Evolutionary conservation across 1,284 basidiomycete genomes (phyloP).

Genomic region (Uromyces viciae-fabae): DNA sequence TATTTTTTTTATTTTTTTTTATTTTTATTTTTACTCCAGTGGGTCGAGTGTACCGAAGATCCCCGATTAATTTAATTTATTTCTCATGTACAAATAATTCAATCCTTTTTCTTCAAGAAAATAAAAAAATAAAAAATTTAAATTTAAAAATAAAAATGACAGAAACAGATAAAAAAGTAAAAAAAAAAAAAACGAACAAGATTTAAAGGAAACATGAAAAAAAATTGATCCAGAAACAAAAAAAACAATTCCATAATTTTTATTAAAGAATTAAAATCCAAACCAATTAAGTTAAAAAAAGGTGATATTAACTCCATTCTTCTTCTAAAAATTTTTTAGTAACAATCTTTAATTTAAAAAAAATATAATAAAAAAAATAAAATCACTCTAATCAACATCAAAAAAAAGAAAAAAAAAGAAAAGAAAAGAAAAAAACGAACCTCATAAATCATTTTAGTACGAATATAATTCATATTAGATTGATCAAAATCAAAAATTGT

Average conservation of each 20-base stretch:
- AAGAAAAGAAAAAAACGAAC: neutral
- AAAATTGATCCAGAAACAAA: no score
- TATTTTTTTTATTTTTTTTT: no score
- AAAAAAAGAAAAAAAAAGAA: neutral
- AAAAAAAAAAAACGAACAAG: neutral
- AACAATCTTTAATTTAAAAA: neutral
- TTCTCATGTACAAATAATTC: no score
- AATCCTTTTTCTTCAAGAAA: no score
- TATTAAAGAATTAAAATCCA: no score
- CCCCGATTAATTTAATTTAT: no score
- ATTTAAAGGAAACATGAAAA: no score
- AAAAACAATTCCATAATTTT: no score
- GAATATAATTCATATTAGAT: conserved; percentile 39
- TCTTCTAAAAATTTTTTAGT: conserved; percentile 2
- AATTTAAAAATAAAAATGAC: neutral
- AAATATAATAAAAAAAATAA: neutral
- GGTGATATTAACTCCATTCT: neutral
- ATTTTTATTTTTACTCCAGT: no score
- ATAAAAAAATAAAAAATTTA: neutral
- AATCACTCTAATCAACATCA: neutral
- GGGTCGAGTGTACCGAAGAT: no score
- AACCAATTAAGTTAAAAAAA: neutral
- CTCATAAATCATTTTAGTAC: conserved; percentile 38
- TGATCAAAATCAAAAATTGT: conserved; percentile 29
- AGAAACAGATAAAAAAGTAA: neutral